Evolutionary conservation across 352 stramenopile species (phyloP), one percentile per base, ranked within the genome.

Genomic region (Phytophthora sp.): DNA sequence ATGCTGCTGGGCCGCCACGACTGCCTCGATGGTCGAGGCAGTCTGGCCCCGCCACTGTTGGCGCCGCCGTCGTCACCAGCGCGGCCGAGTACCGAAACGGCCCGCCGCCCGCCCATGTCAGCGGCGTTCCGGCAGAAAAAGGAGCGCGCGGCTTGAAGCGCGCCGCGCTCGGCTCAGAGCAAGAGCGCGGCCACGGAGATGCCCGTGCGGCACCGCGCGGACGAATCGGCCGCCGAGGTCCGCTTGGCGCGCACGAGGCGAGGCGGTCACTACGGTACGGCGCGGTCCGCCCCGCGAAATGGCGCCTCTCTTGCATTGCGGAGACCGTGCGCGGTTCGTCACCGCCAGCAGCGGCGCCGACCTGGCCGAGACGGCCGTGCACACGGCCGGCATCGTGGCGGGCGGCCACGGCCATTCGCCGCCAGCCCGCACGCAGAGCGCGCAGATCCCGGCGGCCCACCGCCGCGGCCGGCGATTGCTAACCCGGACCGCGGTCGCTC

Each of bases 121-220:
- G 66, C 50, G 53, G 17, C 35, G 28, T 48, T 37, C 45, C 54
- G 12, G 51, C 52, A 69, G 44, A 69, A 63, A 67, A 69, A 31
- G 60, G 32, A 31, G 23, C 27, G 2, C 18, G 2, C 23, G 35
- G 24, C 11, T 34, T 39, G 31, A 39, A 39, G 31, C 6, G 11
- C 31, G 31, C 28, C 28, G 15, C 0, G n/a, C 6, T 32, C 11
- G 28, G 28, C 28, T 48, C n/a, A 60, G 45, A 60, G 54, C 62
- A 66, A 71, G 62, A 71, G 62, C 55, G 49, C 49, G 63, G 63
- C 50, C 50, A 72, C 26, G 62, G 62, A 52, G 54, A 65, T 66
- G 54, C 51, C 0, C 28, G 48, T 3, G 26, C 46, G 44, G 57
- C 48, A 48, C 21, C 48, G 38, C 55, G 15, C 21, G 24, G 43